Conservation (phyloP, 2,329 filamentous ascomycete genomes). For the Ceratocystis variospora region DNA sequence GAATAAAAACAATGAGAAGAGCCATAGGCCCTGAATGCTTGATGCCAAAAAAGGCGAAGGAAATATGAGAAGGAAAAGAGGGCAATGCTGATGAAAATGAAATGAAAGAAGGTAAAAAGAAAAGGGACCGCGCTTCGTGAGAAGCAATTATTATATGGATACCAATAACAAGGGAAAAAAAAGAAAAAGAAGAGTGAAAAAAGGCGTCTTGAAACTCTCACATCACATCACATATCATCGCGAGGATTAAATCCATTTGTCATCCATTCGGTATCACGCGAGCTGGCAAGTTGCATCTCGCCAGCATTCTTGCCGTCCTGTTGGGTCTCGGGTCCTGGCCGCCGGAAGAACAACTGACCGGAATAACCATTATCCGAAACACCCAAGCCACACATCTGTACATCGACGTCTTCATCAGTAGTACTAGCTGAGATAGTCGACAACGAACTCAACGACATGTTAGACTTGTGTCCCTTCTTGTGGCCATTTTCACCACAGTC, state of each 20-base stretch:
- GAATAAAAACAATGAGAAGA: not conserved
- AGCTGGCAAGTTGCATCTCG: conserved; percentile 24
- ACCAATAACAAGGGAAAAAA: not conserved
- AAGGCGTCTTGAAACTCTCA: not conserved
- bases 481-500: not conserved
- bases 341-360: not conserved
- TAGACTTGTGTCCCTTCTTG: conserved; percentile 3
- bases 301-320: conserved; percentile 21
- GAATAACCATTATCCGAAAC: not conserved
- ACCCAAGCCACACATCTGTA: not conserved
- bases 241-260: conserved; percentile 33
- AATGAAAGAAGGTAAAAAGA: not conserved
- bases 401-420: conserved; percentile 1
- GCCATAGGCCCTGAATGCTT: not conserved
- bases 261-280: conserved; percentile 34
- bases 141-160: conserved; percentile 3
- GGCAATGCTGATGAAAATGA: not conserved
- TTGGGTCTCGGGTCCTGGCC: not conserved
- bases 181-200: too few species aligned
- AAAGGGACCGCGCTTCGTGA: not conserved
- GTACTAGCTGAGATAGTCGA: conserved; percentile 5
- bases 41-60: not conserved
- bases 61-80: not conserved
- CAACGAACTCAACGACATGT: conserved; percentile 6
- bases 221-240: not conserved